Percentiles rank a stretch among this genome's conserved stretches.
Conservation (phyloP, 129 eudicot species). For the Cynara cardunculus region DNA sequence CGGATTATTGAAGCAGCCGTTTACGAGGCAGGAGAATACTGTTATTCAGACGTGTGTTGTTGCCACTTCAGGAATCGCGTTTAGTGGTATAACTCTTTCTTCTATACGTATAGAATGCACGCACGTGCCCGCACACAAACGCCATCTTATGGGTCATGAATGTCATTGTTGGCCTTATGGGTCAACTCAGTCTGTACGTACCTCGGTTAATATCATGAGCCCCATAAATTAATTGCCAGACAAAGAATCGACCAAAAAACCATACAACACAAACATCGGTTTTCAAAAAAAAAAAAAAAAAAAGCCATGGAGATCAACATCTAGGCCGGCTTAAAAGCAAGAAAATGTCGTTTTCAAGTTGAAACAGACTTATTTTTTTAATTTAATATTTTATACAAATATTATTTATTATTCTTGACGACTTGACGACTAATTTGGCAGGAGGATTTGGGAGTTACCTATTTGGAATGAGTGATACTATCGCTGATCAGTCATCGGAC, state of each 20-base stretch:
- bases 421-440: background rate
- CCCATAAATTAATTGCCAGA: too few species aligned
- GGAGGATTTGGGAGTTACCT: constrained; percentile 48
- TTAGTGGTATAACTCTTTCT: constrained; percentile 30
- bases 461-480: constrained; percentile 37
- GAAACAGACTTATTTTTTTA: background rate
- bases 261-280: constrained; percentile 5
- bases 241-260: too few species aligned
- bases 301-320: background rate
- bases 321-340: constrained; percentile 21
- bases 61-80: constrained; percentile 43
- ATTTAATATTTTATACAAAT: background rate
- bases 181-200: too few species aligned
- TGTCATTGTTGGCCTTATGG: too few species aligned
- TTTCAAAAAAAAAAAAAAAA: background rate
- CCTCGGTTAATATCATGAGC: too few species aligned
- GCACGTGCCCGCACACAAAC: background rate
- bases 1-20: constrained; percentile 42
- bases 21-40: constrained; percentile 49
- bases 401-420: background rate
- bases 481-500: constrained; percentile 29
- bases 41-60: constrained; percentile 52
- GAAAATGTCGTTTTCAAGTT: background rate
- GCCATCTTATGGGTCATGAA: background rate
- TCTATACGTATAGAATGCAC: background rate